A percentile compares a stretch with the other conserved stretches of the same genome.
These are phyloP conservation scores for Globisporangium orthogonon DNA, from an alignment of 352 stramenopile genomes.

Conservation along the genomic window DNA sequence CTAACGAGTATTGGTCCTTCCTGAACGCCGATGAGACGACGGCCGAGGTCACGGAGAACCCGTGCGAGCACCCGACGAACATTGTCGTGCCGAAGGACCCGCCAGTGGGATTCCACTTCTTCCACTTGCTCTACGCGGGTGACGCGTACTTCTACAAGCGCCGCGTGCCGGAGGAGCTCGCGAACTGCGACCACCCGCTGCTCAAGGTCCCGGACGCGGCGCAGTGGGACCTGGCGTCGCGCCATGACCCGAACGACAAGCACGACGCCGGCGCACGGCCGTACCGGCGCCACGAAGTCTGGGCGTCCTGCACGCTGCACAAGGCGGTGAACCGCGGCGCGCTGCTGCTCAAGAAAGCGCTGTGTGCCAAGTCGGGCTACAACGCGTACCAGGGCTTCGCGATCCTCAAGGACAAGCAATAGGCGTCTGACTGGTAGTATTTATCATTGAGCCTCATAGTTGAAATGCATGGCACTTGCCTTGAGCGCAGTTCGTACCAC, in stretches of 20 bases:
- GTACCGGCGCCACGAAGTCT: conserved; percentile 21
- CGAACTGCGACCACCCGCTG: conserved; percentile 30
- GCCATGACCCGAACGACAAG: conserved; percentile 6
- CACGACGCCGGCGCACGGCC: conserved; percentile 13
- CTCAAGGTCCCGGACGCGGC: conserved; percentile 26
- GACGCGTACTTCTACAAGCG: conserved; percentile 46
- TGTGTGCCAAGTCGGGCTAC: conserved; percentile 11
- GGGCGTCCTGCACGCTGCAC: conserved; percentile 19
- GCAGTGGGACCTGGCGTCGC: too few relatives aligned
- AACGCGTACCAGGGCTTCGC: conserved; percentile 14
- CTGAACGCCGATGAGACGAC: conserved; percentile 6
- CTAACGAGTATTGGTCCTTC: conserved; percentile 39
- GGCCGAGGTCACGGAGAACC: conserved; percentile 18
- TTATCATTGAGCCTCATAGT: too few relatives aligned
- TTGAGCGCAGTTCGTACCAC: too few relatives aligned
- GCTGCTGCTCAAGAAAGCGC: conserved; percentile 10
- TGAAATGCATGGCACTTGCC: too few relatives aligned
- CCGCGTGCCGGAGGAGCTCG: conserved; percentile 25
- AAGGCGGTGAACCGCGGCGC: conserved; percentile 19
- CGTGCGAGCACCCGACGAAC: conserved; percentile 18
- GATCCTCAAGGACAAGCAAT: neutral
- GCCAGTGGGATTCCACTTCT: conserved; percentile 37
- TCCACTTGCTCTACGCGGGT: conserved; percentile 20
- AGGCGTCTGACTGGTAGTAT: too few relatives aligned
- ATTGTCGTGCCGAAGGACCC: conserved; percentile 19